A percentile compares a stretch with the other conserved stretches of the same genome.
phyloP scores from a whole-genome alignment of 345 rosid species.

The Heritiera fomes region DNA sequence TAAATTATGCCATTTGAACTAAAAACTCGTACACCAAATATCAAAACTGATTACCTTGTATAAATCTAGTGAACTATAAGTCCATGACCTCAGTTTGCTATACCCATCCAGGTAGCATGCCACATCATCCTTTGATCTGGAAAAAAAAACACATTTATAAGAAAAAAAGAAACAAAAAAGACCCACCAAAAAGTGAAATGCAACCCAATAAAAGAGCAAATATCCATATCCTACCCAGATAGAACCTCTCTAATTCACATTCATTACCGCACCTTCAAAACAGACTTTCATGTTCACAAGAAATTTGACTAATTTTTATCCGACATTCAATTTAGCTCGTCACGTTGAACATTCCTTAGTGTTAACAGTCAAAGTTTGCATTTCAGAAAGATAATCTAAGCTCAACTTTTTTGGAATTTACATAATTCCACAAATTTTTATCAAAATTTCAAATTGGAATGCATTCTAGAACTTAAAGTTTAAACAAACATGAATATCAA shows the following conservation, averaged over 20 bases:
- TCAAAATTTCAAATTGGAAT: not conserved
- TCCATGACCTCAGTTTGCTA: slow-evolving; percentile 84
- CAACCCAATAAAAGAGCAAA: not conserved
- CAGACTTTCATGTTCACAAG: not conserved
- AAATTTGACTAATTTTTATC: too few relatives aligned
- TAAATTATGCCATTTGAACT: not conserved
- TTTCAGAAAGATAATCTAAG: not conserved
- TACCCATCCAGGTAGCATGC: slow-evolving; percentile 71
- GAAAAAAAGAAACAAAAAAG: not conserved
- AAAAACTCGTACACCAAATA: not conserved
- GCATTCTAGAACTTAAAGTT: not conserved
- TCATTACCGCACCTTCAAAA: not conserved
- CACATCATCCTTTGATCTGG: slow-evolving; percentile 67
- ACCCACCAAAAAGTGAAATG: not conserved
- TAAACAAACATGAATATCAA: not conserved
- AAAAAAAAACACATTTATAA: not conserved
- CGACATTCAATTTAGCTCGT: not conserved
- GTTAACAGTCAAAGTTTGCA: not conserved
- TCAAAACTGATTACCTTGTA: slow-evolving; percentile 60
- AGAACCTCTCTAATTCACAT: too few relatives aligned
- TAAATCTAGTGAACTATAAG: slow-evolving; percentile 74
- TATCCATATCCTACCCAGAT: not conserved
- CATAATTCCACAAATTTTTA: not conserved
- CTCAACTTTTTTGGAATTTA: not conserved
- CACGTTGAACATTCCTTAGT: not conserved